Evolutionary conservation across 306 rosid species (phyloP).

Genomic region (Pyrus betulifolia): DNA sequence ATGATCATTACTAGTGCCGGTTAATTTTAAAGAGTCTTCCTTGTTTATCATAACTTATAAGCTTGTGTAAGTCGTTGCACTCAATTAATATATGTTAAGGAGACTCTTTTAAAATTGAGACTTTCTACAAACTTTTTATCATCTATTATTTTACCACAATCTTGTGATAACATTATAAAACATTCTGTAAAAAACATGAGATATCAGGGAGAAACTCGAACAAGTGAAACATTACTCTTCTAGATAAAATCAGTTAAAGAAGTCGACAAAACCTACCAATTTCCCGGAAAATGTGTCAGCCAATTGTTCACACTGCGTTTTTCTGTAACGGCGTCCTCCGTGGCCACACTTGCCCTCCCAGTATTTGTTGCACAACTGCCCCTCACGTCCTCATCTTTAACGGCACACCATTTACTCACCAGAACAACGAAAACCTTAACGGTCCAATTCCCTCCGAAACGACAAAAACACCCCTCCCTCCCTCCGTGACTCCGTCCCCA

Average conservation of each 20-base stretch:
- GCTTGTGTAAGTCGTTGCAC: too few relatives aligned
- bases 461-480: slow-evolving; percentile 20
- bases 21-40: background rate
- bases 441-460: background rate
- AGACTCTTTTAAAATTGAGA: too few relatives aligned
- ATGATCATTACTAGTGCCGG: background rate
- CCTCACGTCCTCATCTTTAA: background rate
- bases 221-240: too few relatives aligned
- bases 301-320: background rate
- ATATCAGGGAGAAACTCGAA: too few relatives aligned
- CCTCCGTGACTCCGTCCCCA: background rate
- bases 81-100: too few relatives aligned
- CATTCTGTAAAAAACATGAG: too few relatives aligned
- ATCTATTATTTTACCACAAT: too few relatives aligned
- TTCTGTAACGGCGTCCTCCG: background rate
- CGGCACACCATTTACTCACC: background rate
- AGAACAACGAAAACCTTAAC: background rate
- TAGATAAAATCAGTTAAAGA: background rate
- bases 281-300: background rate
- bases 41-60: too few relatives aligned
- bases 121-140: fast-evolving
- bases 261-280: background rate
- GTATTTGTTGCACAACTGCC: background rate
- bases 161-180: fast-evolving
- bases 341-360: background rate